These are phyloP conservation scores for Dimargaris xerosporica DNA, from an alignment of 192 early-diverging fungal genomes.

Conservation along the genomic window DNA sequence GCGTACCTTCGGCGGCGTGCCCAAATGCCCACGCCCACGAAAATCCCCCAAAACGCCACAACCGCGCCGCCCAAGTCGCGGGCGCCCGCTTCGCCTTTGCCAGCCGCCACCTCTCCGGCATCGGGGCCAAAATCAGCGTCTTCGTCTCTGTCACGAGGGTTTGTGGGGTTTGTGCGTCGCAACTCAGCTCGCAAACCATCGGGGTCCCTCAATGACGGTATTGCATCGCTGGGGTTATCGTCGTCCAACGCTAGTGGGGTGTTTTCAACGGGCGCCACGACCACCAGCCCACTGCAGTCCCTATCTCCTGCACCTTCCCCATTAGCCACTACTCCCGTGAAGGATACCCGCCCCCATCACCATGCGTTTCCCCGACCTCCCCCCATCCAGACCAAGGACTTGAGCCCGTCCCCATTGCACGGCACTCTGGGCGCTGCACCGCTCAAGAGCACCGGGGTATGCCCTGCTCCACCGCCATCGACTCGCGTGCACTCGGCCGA, in stretches of 20 bases:
- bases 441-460: no score
- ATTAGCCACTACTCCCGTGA: neutral
- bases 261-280: neutral
- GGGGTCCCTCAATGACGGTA: neutral
- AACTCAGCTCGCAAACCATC: neutral
- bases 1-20: neutral
- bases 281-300: neutral
- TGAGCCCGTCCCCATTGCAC: neutral
- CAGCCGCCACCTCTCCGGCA: neutral
- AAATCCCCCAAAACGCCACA: neutral
- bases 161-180: neutral
- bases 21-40: neutral
- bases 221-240: neutral
- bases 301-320: neutral
- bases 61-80: neutral
- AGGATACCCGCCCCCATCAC: neutral
- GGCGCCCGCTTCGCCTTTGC: neutral
- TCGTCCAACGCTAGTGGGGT: neutral
- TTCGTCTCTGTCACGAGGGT: neutral
- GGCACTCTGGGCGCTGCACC: no score
- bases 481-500: no score
- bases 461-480: no score
- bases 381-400: neutral
- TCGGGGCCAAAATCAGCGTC: neutral
- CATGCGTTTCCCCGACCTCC: slow-evolving; percentile 2